Evolutionary conservation across 345 rosid genomes (phyloP).

Genomic region (Brassica nigra): DNA sequence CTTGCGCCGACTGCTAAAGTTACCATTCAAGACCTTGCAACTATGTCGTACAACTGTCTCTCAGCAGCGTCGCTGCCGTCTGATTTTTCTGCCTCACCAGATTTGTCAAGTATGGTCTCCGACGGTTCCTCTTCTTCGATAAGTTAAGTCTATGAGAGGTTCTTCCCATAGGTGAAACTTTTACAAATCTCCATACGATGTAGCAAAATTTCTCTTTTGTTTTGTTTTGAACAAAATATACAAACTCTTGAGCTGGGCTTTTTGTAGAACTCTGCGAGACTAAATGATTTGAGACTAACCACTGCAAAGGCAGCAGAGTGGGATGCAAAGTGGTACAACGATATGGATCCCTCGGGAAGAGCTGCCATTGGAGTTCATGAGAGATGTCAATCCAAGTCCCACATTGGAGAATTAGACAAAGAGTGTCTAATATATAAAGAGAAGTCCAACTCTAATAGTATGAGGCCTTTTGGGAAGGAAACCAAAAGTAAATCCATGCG

Average conservation of each 20-base stretch:
- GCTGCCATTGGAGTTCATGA: conserved; percentile 48
- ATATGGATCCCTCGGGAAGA: conserved; percentile 93
- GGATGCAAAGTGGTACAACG: conserved; percentile 78
- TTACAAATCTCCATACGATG: not conserved
- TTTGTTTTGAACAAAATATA: not conserved
- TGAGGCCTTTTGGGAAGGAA: no score
- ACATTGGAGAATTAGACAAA: no score
- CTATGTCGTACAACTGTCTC: conserved; percentile 70
- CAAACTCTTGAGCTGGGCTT: not conserved
- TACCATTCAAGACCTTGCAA: conserved; percentile 69
- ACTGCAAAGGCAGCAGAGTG: conserved; percentile 87
- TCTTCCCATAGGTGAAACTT: no score
- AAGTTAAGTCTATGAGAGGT: conserved; percentile 44
- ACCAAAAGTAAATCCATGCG: no score
- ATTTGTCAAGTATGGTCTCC: conserved; percentile 64
- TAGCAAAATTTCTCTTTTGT: not conserved
- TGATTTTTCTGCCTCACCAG: conserved; percentile 70
- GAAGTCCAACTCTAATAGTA: no score
- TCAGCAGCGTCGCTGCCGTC: conserved; percentile 68
- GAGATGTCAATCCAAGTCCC: no score
- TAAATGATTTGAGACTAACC: conserved; percentile 83
- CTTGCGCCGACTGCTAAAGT: conserved; percentile 70
- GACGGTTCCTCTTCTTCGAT: conserved; percentile 81
- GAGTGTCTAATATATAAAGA: no score
- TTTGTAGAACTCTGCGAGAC: conserved; percentile 72